phyloP scores from a whole-genome alignment of 257 asterid genomes.

The Agastache rugosa region DNA sequence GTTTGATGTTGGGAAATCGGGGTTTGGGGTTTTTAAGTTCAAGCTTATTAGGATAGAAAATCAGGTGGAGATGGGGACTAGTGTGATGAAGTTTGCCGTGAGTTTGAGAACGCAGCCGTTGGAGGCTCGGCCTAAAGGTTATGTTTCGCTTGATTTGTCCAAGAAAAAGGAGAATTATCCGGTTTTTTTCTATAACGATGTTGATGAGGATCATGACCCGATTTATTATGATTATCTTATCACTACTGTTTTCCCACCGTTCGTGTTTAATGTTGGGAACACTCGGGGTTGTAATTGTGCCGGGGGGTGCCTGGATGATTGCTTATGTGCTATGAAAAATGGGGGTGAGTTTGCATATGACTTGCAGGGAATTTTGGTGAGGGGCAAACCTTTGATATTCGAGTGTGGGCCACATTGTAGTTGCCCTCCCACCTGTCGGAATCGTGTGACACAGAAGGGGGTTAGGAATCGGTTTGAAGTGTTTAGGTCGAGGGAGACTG shows the following conservation, averaged over 20 bases:
- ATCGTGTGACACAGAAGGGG: slow-evolving; percentile 87
- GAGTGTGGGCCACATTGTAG: slow-evolving; percentile 87
- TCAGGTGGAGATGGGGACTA: slow-evolving; percentile 80
- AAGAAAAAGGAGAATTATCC: slow-evolving; percentile 67
- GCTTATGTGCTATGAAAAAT: slow-evolving; percentile 74
- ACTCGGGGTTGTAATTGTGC: slow-evolving; percentile 65
- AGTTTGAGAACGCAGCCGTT: slow-evolving; percentile 56
- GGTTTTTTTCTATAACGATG: slow-evolving; percentile 66
- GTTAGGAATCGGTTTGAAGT: slow-evolving; percentile 74
- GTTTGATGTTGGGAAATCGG: slow-evolving; percentile 85
- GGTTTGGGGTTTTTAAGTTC: slow-evolving; percentile 79
- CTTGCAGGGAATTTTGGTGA: slow-evolving; percentile 62
- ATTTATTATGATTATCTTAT: slow-evolving; percentile 57
- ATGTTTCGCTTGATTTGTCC: slow-evolving; percentile 73
- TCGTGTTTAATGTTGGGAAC: slow-evolving; percentile 43
- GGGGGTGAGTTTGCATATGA: slow-evolving; percentile 83
- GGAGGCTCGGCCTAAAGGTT: slow-evolving; percentile 67
- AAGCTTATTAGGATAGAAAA: slow-evolving; percentile 67
- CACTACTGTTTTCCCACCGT: slow-evolving; percentile 57
- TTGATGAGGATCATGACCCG: slow-evolving; percentile 71
- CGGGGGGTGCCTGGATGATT: slow-evolving; percentile 60
- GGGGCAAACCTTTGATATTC: slow-evolving; percentile 80
- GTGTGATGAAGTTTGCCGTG: slow-evolving; percentile 59
- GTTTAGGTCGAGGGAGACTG: slow-evolving; percentile 86
- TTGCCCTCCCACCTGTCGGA: slow-evolving; percentile 73